Evolutionary conservation across 2,329 filamentous ascomycete genomes (phyloP), one percentile per base, ranked within the genome.

Genomic region (Aspergillus alliaceus): DNA sequence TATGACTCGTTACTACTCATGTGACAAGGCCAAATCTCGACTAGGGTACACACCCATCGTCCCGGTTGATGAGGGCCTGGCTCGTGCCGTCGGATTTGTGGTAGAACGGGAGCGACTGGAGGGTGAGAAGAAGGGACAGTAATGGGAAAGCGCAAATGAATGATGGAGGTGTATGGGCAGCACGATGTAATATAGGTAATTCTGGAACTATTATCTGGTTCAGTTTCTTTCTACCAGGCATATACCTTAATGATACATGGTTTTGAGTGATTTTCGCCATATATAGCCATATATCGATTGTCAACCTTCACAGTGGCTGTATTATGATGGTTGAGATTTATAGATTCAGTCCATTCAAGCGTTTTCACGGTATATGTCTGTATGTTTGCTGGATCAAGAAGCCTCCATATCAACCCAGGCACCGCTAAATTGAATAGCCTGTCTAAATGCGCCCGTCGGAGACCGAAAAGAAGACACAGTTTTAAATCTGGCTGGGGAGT

Each of bases 1-100:
- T 62, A 80, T 80, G 74, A 75, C 77, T 40, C 75, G 79, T 35
- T 81, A 77, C 64, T 81, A 75, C 59, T 78, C 73, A 29, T 76
- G 76, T 54, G 72, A 77, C 20, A 80, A 80, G 64, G 76, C 79
- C 24, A 80, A 77, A 69, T 62, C 61, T 49, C 69, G 77, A 49
- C 67, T 81, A 11, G 77, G 75, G 15, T 82, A 81, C 63, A 53
- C 56, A 39, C 77, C 80, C n/a, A 64, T 77, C 46, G 72, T 81
- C 7, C 66, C 70, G 2, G 67, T 81, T 39, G 73, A 80, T 54
- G 79, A 82, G 66, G 79, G 76, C 14, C 69, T 79, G 46, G 71
- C 71, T n/a, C 73, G 78, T 62, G 72, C 75, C n/a, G 78, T 80
- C 42, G 72, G 73, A 35, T 76, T 74, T 58, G 70, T 76, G 48